phyloP scores from a whole-genome alignment of 352 stramenopile genomes.

The Poterioochromonas sp. region DNA sequence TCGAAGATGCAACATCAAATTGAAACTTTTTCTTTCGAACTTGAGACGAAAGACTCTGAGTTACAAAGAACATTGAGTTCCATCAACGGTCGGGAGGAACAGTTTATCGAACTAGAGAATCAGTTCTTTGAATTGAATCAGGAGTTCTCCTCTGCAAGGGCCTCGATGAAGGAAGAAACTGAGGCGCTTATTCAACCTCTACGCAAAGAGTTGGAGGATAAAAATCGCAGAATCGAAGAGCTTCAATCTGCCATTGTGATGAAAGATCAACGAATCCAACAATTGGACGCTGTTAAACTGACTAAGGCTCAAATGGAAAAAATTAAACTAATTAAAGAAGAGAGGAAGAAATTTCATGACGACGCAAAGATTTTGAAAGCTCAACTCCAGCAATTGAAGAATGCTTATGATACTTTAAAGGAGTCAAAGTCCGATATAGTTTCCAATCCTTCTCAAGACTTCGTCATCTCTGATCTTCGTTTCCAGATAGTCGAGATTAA shows the following conservation, averaged over 20 bases:
- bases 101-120: neutral
- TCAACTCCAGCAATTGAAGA: neutral
- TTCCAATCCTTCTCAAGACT: neutral
- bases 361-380: neutral
- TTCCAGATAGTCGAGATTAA: constrained; percentile 15
- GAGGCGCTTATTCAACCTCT: neutral
- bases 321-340: constrained; percentile 17
- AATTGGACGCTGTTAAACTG: neutral
- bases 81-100: too few relatives aligned
- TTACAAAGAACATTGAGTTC: too few relatives aligned
- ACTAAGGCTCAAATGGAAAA: constrained; percentile 31
- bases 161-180: neutral
- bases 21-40: too few relatives aligned
- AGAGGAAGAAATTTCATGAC: neutral
- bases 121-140: neutral
- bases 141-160: neutral
- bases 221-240: neutral
- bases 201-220: neutral
- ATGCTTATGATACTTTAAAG: constrained; percentile 2
- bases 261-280: constrained; percentile 7
- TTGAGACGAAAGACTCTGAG: too few relatives aligned
- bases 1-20: too few relatives aligned
- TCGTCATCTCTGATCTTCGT: neutral
- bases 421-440: neutral
- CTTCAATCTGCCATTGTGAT: neutral